Conservation (phyloP, 1,284 basidiomycete genomes). For the Trichosporon ovoides region DNA sequence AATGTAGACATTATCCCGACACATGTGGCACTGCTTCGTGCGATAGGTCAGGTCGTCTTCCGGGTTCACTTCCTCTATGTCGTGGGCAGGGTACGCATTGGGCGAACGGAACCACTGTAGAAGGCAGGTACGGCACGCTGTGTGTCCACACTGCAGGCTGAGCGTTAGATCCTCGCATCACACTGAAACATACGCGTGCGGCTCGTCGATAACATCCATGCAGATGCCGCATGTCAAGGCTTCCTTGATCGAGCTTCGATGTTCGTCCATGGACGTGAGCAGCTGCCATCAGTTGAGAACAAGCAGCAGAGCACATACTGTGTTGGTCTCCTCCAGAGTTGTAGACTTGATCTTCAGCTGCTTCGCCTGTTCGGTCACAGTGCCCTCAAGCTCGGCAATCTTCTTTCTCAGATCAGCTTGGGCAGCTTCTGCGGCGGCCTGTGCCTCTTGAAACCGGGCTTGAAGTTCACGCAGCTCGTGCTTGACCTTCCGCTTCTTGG, state of each 20-base stretch:
- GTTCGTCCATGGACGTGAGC: slow-evolving; percentile 22
- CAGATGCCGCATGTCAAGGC: slow-evolving; percentile 42
- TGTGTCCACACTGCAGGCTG: slow-evolving; percentile 45
- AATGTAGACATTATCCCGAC: slow-evolving; percentile 35
- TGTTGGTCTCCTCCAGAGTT: slow-evolving; percentile 10
- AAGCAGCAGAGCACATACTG: slow-evolving; percentile 8
- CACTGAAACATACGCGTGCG: slow-evolving; percentile 39
- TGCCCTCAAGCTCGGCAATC: slow-evolving; percentile 9
- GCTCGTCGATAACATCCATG: slow-evolving; percentile 39
- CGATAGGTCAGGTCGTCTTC: slow-evolving; percentile 33
- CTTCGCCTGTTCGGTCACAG: slow-evolving; percentile 6
- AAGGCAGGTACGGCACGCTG: slow-evolving; percentile 42
- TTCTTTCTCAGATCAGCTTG: slow-evolving; percentile 7
- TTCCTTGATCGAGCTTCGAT: slow-evolving; percentile 30
- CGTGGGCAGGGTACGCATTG: slow-evolving; percentile 31
- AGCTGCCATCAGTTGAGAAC: slow-evolving; percentile 13
- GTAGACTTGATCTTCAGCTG: slow-evolving; percentile 15
- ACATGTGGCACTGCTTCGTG: slow-evolving; percentile 44
- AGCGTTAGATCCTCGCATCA: slow-evolving; percentile 10
- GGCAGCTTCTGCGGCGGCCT: not conserved
- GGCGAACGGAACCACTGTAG: slow-evolving; percentile 40
- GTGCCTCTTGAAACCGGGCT: not conserved
- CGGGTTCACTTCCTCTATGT: slow-evolving; percentile 18
- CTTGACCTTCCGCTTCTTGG: slow-evolving; percentile 11
- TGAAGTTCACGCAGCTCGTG: slow-evolving; percentile 2